phyloP scores from a whole-genome alignment of 495 filamentous ascomycete genomes.

The Melanomma pulvis-pyrius region DNA sequence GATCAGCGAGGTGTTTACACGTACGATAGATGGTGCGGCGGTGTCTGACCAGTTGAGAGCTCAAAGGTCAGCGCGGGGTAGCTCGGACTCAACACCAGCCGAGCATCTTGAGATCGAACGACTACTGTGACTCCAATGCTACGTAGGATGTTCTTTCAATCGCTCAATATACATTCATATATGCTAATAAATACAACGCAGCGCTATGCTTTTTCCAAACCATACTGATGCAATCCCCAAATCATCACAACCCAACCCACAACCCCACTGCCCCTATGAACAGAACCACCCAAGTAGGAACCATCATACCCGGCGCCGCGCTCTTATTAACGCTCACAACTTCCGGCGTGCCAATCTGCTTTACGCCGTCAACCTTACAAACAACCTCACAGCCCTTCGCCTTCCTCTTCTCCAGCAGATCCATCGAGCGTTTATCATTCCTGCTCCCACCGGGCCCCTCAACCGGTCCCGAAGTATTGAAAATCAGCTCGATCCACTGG shows the following conservation, averaged over 20 bases:
- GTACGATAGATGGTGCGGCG: not conserved
- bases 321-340: conserved; percentile 15
- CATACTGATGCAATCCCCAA: not conserved
- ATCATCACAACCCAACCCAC: conserved; percentile 20
- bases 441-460: conserved; percentile 21
- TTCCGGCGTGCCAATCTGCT: conserved; percentile 31
- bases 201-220: not conserved
- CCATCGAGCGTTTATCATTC: not conserved
- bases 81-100: conserved; percentile 11
- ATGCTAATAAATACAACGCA: not conserved
- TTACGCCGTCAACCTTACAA: conserved; percentile 36
- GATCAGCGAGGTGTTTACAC: not conserved
- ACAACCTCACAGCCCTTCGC: conserved; percentile 34
- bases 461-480: conserved; percentile 56
- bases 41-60: not conserved
- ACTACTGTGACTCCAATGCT: no score
- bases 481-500: conserved; percentile 75
- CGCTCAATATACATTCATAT: not conserved
- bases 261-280: conserved; percentile 17
- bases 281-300: conserved; percentile 30
- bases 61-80: not conserved
- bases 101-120: not conserved
- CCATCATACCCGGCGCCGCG: conserved; percentile 8
- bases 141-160: not conserved
- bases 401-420: conserved; percentile 24